These are phyloP conservation scores for Nidularia sp. DNA, from an alignment of 768 basidiomycete genomes.

Conservation along the genomic window DNA sequence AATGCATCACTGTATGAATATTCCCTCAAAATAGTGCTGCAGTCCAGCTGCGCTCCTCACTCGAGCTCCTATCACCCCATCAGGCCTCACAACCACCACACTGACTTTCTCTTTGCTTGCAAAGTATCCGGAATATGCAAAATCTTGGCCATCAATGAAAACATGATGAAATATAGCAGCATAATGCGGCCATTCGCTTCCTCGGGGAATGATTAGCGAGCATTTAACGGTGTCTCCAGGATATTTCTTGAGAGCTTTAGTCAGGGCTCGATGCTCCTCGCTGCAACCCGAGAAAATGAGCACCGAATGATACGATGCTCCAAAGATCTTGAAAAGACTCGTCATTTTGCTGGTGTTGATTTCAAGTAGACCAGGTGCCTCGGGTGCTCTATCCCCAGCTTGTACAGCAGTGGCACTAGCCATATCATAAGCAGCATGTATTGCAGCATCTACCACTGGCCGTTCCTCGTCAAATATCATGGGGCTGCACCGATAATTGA, in stretches of 20 bases:
- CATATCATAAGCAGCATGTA: not conserved
- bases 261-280: not conserved
- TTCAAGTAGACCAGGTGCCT: not conserved
- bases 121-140: constrained; percentile 9
- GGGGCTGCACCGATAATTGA: constrained; percentile 41
- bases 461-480: constrained; percentile 28
- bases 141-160: constrained; percentile 9
- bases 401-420: not conserved
- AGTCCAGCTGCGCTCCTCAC: constrained; percentile 3
- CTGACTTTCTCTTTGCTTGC: not conserved
- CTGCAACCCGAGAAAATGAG: not conserved
- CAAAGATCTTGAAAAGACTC: not conserved
- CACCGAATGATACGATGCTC: not conserved
- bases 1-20: constrained; percentile 2
- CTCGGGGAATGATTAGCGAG: not conserved
- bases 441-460: not conserved
- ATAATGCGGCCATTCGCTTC: constrained; percentile 4
- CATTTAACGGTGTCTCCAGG: not conserved
- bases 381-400: not conserved
- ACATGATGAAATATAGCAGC: constrained; percentile 5
- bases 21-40: constrained; percentile 9
- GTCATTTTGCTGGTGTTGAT: not conserved
- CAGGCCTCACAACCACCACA: constrained; percentile 11
- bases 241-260: not conserved
- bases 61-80: constrained; percentile 14